A percentile compares a stretch with the other conserved stretches of the same genome.
These are phyloP conservation scores for Leishmania gerbilli DNA, from an alignment of 208 protist species.

Conservation along the genomic window DNA sequence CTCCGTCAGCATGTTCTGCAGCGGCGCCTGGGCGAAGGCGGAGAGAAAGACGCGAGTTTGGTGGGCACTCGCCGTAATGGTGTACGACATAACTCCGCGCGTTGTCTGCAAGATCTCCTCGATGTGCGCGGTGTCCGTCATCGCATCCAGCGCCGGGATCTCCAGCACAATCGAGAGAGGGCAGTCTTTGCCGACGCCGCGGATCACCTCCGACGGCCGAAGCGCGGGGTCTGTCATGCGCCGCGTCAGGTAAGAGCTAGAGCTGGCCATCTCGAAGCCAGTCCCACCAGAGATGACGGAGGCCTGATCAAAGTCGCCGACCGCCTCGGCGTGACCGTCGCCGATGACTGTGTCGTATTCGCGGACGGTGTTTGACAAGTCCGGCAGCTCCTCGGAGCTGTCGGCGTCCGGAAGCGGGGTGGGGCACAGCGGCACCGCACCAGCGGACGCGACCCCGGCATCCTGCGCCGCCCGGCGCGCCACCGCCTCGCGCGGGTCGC, in stretches of 20 bases:
- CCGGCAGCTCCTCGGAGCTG: conserved; percentile 22
- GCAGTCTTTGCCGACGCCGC: conserved; percentile 35
- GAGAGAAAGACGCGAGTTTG: conserved; percentile 75
- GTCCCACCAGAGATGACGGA: conserved; percentile 31
- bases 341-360: conserved; percentile 23
- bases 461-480: conserved; percentile 33
- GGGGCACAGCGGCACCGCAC: not conserved
- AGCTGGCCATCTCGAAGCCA: conserved; percentile 20
- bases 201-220: conserved; percentile 19
- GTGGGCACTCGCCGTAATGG: conserved; percentile 55
- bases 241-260: conserved; percentile 18
- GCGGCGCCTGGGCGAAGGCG: conserved; percentile 27
- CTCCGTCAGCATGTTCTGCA: conserved; percentile 51
- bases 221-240: conserved; percentile 12
- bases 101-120: conserved; percentile 84
- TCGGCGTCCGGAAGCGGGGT: conserved; percentile 6
- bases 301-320: conserved; percentile 17
- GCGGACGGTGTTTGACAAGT: conserved; percentile 17
- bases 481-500: conserved; percentile 51
- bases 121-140: conserved; percentile 55
- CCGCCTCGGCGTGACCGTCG: conserved; percentile 5
- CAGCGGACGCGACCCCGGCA: not conserved
- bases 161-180: conserved; percentile 73
- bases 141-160: conserved; percentile 67
- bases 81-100: conserved; percentile 84